Percentiles rank a stretch among this genome's conserved stretches.
Conservation (phyloP, 352 stramenopile genomes). For the Pythium biforme region DNA sequence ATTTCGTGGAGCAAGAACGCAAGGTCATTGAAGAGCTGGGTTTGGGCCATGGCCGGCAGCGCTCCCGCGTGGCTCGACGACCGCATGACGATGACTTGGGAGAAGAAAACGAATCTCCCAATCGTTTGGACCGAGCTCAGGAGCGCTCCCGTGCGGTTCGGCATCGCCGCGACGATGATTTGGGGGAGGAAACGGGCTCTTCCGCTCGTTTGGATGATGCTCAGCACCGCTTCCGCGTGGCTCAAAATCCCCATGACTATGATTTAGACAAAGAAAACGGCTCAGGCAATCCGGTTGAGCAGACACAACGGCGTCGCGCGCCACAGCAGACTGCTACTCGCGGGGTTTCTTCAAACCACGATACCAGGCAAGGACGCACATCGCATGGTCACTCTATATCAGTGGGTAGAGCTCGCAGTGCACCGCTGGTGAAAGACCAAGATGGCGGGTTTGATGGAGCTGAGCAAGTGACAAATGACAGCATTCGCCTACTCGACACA, state of each 20-base stretch:
- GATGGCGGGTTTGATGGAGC: conserved; percentile 8
- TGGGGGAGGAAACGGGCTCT: too few species aligned
- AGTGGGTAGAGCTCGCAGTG: background rate
- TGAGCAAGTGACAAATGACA: conserved; percentile 20
- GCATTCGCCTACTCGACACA: conserved; percentile 25
- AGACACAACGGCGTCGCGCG: background rate
- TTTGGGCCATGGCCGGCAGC: background rate
- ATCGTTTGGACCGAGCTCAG: background rate
- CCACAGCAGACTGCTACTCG: background rate
- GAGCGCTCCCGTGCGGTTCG: background rate
- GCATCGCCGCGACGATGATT: too few species aligned
- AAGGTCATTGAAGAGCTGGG: conserved; percentile 2
- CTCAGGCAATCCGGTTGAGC: background rate
- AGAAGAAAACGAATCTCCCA: background rate
- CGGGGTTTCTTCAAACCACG: background rate
- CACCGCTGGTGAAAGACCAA: background rate
- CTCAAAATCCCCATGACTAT: background rate
- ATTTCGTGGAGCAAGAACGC: conserved; percentile 6
- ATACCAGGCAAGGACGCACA: background rate
- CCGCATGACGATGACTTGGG: background rate
- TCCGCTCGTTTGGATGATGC: background rate
- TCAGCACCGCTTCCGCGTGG: background rate
- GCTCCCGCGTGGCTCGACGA: background rate
- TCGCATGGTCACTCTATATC: background rate
- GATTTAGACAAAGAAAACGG: background rate